Conservation (phyloP, 1,284 basidiomycete species). For the Sanguinoderma infundibulare region DNA sequence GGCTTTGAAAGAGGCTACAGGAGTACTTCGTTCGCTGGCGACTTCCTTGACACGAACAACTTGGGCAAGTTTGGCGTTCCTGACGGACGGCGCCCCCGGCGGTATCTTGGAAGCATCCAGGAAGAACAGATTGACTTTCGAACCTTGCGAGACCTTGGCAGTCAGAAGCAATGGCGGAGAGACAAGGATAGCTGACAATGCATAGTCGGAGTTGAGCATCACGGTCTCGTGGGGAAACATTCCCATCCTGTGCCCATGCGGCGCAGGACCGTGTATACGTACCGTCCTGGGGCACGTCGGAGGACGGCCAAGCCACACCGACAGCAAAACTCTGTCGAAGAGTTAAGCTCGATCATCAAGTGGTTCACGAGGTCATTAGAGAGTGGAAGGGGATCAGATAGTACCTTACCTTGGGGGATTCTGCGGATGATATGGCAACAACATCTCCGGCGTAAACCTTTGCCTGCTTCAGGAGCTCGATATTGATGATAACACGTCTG, state of each 20-base stretch:
- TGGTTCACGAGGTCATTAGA: constrained; percentile 21
- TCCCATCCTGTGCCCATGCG: constrained; percentile 7
- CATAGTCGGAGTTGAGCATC: constrained; percentile 7
- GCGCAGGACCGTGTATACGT: constrained; percentile 7
- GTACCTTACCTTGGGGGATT: constrained; percentile 30
- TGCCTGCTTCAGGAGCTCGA: constrained; percentile 63
- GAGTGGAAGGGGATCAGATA: background rate
- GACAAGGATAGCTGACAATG: constrained; percentile 51
- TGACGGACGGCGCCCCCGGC: constrained; percentile 52
- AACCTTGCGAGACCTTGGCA: constrained; percentile 52
- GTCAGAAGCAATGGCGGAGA: constrained; percentile 64
- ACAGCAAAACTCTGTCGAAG: constrained; percentile 59
- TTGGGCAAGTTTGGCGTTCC: constrained; percentile 51
- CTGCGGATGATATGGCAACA: constrained; percentile 54
- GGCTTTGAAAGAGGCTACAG: constrained; percentile 11
- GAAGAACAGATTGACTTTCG: constrained; percentile 51
- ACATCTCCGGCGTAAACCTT: constrained; percentile 76
- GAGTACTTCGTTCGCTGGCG: constrained; percentile 13
- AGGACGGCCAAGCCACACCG: constrained; percentile 73
- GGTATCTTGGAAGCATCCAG: constrained; percentile 48
- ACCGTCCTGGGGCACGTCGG: constrained; percentile 62
- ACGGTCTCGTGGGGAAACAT: background rate
- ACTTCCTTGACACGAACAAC: constrained; percentile 57
- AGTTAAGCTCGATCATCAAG: constrained; percentile 20
- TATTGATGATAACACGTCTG: constrained; percentile 69